These are phyloP conservation scores for Ceratopteris richardii DNA, from an alignment of 75 land plant genomes.

Conservation along the genomic window DNA sequence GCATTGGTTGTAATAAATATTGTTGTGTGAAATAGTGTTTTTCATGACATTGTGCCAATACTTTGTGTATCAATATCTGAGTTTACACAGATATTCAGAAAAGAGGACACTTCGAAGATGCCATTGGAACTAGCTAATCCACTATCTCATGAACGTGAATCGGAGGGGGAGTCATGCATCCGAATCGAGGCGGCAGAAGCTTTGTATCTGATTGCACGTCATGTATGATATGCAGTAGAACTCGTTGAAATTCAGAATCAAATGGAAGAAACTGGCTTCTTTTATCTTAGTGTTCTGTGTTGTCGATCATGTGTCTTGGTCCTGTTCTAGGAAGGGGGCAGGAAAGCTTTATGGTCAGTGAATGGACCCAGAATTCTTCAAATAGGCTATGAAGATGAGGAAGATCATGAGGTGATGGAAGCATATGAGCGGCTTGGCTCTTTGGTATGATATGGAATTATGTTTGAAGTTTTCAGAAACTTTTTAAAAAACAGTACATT, in stretches of 20 bases:
- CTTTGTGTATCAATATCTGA: too few species aligned
- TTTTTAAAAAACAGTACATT: too few species aligned
- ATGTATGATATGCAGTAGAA: slow-evolving; percentile 26
- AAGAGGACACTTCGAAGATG: slow-evolving; percentile 81
- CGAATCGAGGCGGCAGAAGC: slow-evolving; percentile 79
- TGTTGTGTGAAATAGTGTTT: too few species aligned
- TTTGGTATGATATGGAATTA: slow-evolving; percentile 35
- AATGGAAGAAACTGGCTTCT: background rate
- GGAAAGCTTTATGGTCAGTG: slow-evolving; percentile 79
- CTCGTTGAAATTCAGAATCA: background rate
- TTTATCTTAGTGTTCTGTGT: too few species aligned
- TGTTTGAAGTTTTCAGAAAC: too few species aligned
- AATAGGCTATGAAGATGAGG: slow-evolving; percentile 88
- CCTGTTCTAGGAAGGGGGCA: slow-evolving; percentile 83
- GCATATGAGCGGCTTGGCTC: slow-evolving; percentile 89
- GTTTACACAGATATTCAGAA: slow-evolving; percentile 49
- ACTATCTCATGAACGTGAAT: slow-evolving; percentile 78
- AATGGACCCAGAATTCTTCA: slow-evolving; percentile 88
- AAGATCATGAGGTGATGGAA: slow-evolving; percentile 84
- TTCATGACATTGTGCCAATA: too few species aligned
- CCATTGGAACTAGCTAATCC: slow-evolving; percentile 81
- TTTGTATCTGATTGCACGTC: slow-evolving; percentile 64
- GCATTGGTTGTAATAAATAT: too few species aligned
- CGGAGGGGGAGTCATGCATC: slow-evolving; percentile 68
- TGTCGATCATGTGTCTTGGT: too few species aligned